Base-by-base conservation (phyloP, 1,284 basidiomycete genomes). In the Chiua sp. region DNA sequence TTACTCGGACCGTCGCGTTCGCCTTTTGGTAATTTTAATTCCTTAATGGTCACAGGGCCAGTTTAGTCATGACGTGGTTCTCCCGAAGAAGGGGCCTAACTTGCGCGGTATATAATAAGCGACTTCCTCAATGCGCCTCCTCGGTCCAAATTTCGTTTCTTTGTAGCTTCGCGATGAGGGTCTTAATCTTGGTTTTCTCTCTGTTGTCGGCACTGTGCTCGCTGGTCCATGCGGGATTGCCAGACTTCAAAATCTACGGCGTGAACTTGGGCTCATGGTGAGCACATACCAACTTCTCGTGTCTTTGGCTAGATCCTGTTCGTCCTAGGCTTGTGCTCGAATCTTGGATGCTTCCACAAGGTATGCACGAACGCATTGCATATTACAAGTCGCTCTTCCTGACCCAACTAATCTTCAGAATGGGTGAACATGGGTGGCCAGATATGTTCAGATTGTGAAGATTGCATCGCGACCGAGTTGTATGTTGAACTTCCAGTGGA, bases 261-360 rank as follows among this genome's bases (percentile, higher is more conserved):
- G 83, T 85, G 10, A 85, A 86, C 64, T 63, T 85, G 37, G 82
- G 82, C 32, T 78, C 77, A 62, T 83, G 81, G 79, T 78, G 65
- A 47, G 77, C 48, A 5, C 53, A 18, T 37, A 22, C 22, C 56
- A 33, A 1, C 15, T 10, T 18, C 15, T 47, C 15, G 44, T 44
- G 10, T 44, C 42, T n/a, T 4, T n/a, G n/a, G n/a, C n/a, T n/a
- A n/a, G 33, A 51, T 37, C n/a, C 4, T 11, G 22, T 20, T 46
- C 22, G 52, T 32, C 55, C n/a, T 56, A 82, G 82, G 83, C 70
- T 84, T 22, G 65, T 84, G 1, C 68, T 82, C n/a, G 84, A 86
- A 63, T 51, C 82, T n/a, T 86, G 84, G 84, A 86, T 86, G 84
- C 74, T 83, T 15, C 84, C 84, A 2, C 68, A 75, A 65, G 80